Base-by-base conservation (phyloP, 768 basidiomycete genomes). In the Ramaria sp. region DNA sequence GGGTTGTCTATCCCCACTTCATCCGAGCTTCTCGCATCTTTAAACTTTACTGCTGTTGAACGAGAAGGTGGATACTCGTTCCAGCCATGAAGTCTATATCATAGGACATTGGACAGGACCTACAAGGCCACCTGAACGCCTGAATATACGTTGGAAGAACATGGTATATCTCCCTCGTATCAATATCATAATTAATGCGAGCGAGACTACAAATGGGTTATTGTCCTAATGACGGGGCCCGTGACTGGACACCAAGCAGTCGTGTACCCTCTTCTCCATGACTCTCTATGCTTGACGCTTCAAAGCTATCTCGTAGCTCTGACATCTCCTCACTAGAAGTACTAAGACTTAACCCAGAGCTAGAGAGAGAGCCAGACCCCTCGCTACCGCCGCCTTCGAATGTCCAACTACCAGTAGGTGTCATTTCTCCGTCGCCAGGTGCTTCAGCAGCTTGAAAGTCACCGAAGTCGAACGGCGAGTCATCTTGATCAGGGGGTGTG, bases 401-500 rank as follows among this genome's bases (percentile, higher is more conserved):
- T 24, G 79, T 83, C 82, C 84, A 85, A 61, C 82, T 82, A 12
- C 81, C 83, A 7, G 82, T 85, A 0, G 85, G 81, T 43, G 81
- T 83, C 45, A 75, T 67, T 44, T 77, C 74, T 3, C 74, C 73
- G 18, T 73, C 72, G 13, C 61, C 62, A 27, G 24, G 60, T 50
- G 56, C 48, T 4, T 72, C 69, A 32, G 66, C 71, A 1, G 73
- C 77, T 60, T 86, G 86, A 61, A 90, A 89, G 59, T 89, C 88
- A 15, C 85, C 85, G 62, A 89, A 88, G 52, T 83, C 83, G 59
- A 88, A 89, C 8, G 84, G 77, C 3, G 76, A 73, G 51, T 82
- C 80, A 45, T 76, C 77, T 63, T 74, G 72, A 45, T 87, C 83
- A 0, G 81, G 77, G 56, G 79, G 77, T 3, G 73, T 69, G 58